Conservation (phyloP, 1,284 basidiomycete species). For the Naganishia cerealis region DNA sequence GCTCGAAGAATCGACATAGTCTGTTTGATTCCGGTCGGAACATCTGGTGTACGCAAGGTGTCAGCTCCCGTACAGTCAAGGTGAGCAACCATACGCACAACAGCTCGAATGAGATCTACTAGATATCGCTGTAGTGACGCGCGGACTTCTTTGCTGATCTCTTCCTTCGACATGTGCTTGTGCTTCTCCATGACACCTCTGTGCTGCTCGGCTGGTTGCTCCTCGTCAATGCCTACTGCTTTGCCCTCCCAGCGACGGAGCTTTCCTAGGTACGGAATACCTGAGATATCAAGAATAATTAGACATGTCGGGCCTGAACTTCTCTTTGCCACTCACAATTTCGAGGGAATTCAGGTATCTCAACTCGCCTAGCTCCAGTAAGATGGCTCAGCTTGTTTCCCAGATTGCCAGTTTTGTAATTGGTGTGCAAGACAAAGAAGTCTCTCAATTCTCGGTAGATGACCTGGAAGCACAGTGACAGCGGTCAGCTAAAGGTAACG, state of each 20-base stretch:
- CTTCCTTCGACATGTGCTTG: constrained; percentile 61
- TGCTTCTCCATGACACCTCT: constrained; percentile 53
- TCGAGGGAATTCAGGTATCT: constrained; percentile 87
- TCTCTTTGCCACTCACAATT: constrained; percentile 58
- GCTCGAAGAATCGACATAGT: constrained; percentile 89
- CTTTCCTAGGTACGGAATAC: constrained; percentile 79
- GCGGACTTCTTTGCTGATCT: constrained; percentile 76
- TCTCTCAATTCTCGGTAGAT: constrained; percentile 92
- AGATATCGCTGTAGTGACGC: constrained; percentile 85
- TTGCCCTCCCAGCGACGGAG: constrained; percentile 32
- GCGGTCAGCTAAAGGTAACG: not conserved
- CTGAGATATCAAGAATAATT: constrained; percentile 51
- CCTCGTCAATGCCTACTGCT: constrained; percentile 2
- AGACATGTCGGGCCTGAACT: not conserved
- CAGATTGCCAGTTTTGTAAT: constrained; percentile 84
- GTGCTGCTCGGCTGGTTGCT: constrained; percentile 34
- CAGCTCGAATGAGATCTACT: constrained; percentile 80
- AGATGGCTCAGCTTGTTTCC: constrained; percentile 54
- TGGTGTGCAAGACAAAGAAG: constrained; percentile 85
- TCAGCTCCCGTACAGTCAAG: not conserved
- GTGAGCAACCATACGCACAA: constrained; percentile 60
- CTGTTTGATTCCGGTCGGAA: constrained; percentile 93
- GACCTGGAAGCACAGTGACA: constrained; percentile 56
- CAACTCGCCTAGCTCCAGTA: constrained; percentile 65
- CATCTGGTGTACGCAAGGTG: constrained; percentile 63